Base-by-base conservation (phyloP, 2,329 filamentous ascomycete genomes). In the Fusarium phyllophilum region DNA sequence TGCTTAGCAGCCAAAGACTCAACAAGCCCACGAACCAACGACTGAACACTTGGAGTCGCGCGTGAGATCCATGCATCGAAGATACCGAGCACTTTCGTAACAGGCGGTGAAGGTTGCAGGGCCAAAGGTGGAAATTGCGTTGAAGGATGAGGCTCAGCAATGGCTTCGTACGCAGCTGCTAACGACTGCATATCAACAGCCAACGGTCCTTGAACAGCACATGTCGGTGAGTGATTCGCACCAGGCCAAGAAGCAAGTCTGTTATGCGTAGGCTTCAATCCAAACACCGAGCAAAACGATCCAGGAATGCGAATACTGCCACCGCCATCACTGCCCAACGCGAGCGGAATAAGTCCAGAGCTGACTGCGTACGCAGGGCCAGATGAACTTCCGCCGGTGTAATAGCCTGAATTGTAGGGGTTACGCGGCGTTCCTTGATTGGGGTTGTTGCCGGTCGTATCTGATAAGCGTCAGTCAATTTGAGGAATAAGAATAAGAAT, bases 381-480 rank as follows among this genome's bases (percentile, higher is more conserved):
- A 6, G 92, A 93, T 0, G 93, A 95, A 11, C 91, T 93, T 20
- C 93, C 93, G 55, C 93, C 93, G 7, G 90, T 90, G 81, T 96
- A 96, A 83, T 94, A 96, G 7, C 85, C 79, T 1, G 84, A 80
- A 79, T 95, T 94, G 81, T 93, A 90, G 0, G 94, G 94, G 77
- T 96, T 96, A 20, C 86, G 85, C 1, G 94, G 93, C 0, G 94
- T 96, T 51, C 93, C 93, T 74, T 89, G 88, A 62, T 87, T 89
- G 8, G 90, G 89, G 75, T 95, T 95, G 82, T 93, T 93, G 78
- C 93, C 93, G 6, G 91, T 92, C 1, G 92, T 94, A 76, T 94
- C 91, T 89, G 38, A 14, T 14, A 38, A 24, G 15, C 8, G 45
- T 75, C 18, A 79, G 62, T 51, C 13, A n/a, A 34, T n/a, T 18